Evolutionary conservation across 2,329 filamentous ascomycete species (phyloP).

Genomic region (Ophiostoma quercus): DNA sequence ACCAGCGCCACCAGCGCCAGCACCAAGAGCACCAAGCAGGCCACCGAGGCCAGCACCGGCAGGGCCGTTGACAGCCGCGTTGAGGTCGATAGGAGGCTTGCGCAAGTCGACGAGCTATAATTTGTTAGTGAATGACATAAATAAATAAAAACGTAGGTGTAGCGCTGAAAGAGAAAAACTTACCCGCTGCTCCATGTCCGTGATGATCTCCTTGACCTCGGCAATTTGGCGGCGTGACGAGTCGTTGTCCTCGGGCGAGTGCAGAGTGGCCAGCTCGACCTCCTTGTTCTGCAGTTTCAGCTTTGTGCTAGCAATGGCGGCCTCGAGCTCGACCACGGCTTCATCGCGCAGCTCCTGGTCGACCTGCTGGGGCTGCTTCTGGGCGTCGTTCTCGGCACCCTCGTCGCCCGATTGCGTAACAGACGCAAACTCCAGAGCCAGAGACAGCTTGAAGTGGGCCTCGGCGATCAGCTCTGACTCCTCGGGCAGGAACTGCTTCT

Average conservation of each 20-base stretch:
- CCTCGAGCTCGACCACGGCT: constrained; percentile 64
- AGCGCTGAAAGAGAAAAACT: neutral
- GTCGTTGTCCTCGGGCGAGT: constrained; percentile 63
- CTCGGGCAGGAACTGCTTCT: constrained; percentile 69
- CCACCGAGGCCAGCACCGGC: constrained; percentile 50
- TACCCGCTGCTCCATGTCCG: constrained; percentile 66
- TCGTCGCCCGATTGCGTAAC: constrained; percentile 51
- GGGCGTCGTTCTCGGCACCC: constrained; percentile 23
- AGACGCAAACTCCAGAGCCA: constrained; percentile 90
- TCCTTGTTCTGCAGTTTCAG: constrained; percentile 67
- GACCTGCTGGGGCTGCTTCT: constrained; percentile 47
- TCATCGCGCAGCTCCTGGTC: constrained; percentile 67
- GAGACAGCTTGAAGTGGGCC: constrained; percentile 91
- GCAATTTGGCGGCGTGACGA: constrained; percentile 56
- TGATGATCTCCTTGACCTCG: constrained; percentile 72
- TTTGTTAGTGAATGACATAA: neutral
- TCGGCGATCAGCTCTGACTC: constrained; percentile 86
- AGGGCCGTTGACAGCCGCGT: constrained; percentile 49
- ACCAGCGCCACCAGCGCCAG: constrained; percentile 49
- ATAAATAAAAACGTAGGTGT: neutral
- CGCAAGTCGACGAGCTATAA: constrained; percentile 58
- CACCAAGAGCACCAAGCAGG: constrained; percentile 50
- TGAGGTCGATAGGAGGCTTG: constrained; percentile 55
- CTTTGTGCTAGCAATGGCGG: constrained; percentile 67
- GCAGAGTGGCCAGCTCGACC: constrained; percentile 57